These are phyloP conservation scores for Nectriaceae sp. DNA, from an alignment of 2,329 filamentous ascomycete species.

Conservation along the genomic window DNA sequence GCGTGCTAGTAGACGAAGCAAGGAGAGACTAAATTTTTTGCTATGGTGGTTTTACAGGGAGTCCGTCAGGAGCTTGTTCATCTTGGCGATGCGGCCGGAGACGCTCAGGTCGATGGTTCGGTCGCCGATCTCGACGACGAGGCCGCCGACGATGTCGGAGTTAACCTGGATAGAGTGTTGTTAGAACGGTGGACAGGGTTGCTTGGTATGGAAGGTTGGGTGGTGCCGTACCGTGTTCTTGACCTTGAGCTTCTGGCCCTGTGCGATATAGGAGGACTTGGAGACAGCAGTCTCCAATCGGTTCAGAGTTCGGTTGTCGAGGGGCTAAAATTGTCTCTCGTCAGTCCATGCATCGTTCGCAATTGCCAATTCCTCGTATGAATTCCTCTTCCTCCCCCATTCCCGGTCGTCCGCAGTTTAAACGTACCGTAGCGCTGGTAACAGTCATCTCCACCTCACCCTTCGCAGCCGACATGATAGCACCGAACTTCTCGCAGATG, in stretches of 20 bases:
- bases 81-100: slow-evolving; percentile 90
- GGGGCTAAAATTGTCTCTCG: slow-evolving; percentile 55
- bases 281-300: slow-evolving; percentile 84
- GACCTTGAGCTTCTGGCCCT: slow-evolving; percentile 98
- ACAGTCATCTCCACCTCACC: slow-evolving; percentile 94
- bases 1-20: slow-evolving; percentile 16
- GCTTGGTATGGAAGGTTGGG: not conserved
- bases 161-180: slow-evolving; percentile 65
- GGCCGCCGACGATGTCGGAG: slow-evolving; percentile 89
- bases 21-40: slow-evolving; percentile 17
- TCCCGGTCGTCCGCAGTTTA: slow-evolving; percentile 4
- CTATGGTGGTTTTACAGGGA: slow-evolving; percentile 72
- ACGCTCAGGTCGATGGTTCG: slow-evolving; percentile 98
- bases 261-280: slow-evolving; percentile 86
- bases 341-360: slow-evolving; percentile 15
- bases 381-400: not conserved
- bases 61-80: slow-evolving; percentile 99
- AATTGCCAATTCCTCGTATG: not conserved
- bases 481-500: slow-evolving; percentile 83
- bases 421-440: slow-evolving; percentile 81
- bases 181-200: slow-evolving; percentile 9
- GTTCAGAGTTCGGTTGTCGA: slow-evolving; percentile 83
- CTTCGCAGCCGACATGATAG: slow-evolving; percentile 83
- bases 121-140: slow-evolving; percentile 95
- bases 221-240: slow-evolving; percentile 71